phyloP scores from a whole-genome alignment of 1,284 basidiomycete genomes.

The Moesziomyces sp. region DNA sequence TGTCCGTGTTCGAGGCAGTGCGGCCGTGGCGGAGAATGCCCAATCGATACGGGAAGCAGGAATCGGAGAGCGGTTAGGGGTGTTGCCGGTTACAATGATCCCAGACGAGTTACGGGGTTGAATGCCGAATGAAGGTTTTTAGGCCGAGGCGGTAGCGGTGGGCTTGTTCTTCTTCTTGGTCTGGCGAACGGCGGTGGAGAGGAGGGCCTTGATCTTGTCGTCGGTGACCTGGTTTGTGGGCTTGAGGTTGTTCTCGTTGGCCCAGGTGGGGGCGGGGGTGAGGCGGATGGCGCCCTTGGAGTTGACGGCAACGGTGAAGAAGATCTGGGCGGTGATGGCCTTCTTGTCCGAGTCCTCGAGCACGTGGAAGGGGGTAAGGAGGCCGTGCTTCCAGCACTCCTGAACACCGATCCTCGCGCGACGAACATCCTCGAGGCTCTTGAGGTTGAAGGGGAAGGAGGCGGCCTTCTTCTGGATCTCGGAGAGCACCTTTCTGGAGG shows the following conservation, averaged over 20 bases:
- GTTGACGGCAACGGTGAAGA: constrained; percentile 91
- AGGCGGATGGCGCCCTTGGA: constrained; percentile 79
- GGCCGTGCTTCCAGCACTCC: constrained; percentile 91
- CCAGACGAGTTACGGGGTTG: too few species aligned
- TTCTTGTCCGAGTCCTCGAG: constrained; percentile 55
- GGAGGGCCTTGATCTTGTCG: constrained; percentile 73
- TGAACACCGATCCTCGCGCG: constrained; percentile 92
- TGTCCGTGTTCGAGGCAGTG: too few species aligned
- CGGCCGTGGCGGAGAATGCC: too few species aligned
- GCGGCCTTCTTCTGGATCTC: constrained; percentile 98
- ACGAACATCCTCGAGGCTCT: constrained; percentile 93
- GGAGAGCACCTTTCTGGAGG: constrained; percentile 90
- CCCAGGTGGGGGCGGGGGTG: constrained; percentile 89
- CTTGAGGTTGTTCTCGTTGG: constrained; percentile 88
- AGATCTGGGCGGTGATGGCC: constrained; percentile 78
- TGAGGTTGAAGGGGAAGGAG: constrained; percentile 96
- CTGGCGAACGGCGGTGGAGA: constrained; percentile 84
- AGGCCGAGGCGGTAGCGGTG: constrained; percentile 28
- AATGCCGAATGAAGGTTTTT: neutral
- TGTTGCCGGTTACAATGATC: too few species aligned
- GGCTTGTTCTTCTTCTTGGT: constrained; percentile 84
- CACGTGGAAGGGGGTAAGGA: constrained; percentile 90
- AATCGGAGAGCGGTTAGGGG: too few species aligned
- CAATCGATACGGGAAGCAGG: too few species aligned
- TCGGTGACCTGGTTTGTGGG: constrained; percentile 72